phyloP scores from a whole-genome alignment of 257 asterid genomes.

The Primulina huaijiensis region DNA sequence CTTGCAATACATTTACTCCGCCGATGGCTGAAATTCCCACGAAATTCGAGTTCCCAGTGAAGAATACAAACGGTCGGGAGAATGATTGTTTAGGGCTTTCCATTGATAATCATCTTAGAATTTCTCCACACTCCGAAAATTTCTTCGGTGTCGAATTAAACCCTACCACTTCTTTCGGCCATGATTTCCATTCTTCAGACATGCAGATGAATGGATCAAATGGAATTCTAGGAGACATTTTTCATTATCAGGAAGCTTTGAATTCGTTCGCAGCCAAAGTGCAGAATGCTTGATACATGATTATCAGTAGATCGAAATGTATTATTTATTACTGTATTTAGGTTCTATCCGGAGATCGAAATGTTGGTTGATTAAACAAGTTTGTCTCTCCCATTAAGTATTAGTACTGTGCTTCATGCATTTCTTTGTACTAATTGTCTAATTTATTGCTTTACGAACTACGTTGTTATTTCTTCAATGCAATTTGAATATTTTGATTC shows the following conservation, averaged over 20 bases:
- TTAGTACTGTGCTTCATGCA: background rate
- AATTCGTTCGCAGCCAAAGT: slow-evolving; percentile 30
- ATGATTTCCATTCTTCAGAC: slow-evolving; percentile 13
- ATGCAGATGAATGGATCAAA: slow-evolving; percentile 22
- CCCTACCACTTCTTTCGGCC: slow-evolving; percentile 20
- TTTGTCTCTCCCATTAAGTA: background rate
- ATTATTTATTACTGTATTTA: background rate
- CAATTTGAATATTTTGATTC: background rate
- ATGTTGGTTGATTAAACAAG: background rate
- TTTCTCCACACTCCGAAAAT: slow-evolving; percentile 26
- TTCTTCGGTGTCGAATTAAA: slow-evolving; percentile 27
- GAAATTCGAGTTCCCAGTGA: background rate
- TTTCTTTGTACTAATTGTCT: background rate
- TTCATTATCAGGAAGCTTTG: slow-evolving; percentile 34
- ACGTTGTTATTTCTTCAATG: background rate
- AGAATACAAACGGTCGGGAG: slow-evolving; percentile 2
- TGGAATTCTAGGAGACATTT: slow-evolving; percentile 8
- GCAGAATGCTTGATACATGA: slow-evolving; percentile 32
- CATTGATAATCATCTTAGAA: slow-evolving; percentile 11
- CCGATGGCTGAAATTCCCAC: background rate
- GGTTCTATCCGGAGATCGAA: background rate
- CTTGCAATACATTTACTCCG: background rate
- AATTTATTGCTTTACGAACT: too few species aligned
- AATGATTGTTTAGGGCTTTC: slow-evolving; percentile 19
- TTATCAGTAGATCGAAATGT: background rate